phyloP scores from a whole-genome alignment of 164 flowering plant genomes.

The Cinnamomum micranthum region DNA sequence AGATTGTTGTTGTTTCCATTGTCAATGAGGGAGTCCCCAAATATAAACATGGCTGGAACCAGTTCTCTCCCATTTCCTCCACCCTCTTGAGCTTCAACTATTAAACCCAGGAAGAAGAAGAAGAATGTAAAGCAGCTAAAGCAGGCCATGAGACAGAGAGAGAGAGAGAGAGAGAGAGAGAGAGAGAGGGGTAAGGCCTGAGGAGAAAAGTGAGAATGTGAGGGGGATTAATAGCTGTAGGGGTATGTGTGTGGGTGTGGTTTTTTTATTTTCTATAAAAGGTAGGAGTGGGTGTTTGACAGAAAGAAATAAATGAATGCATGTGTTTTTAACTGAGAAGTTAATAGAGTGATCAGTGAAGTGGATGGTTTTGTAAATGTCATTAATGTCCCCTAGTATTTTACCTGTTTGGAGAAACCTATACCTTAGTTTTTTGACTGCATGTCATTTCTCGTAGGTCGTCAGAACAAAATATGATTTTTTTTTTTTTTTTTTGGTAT shows the following conservation, averaged over 20 bases:
- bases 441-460: too few species aligned
- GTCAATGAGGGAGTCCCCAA: conserved; percentile 84
- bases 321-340: background rate
- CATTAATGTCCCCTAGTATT: background rate
- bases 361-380: background rate
- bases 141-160: conserved; percentile 12
- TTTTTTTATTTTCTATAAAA: too few species aligned
- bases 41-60: conserved; percentile 71
- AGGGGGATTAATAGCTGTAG: background rate
- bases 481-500: too few species aligned
- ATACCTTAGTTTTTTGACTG: too few species aligned
- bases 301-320: background rate
- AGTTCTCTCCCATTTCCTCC: conserved; percentile 24
- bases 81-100: conserved; percentile 4
- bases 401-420: too few species aligned
- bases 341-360: background rate
- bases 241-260: too few species aligned
- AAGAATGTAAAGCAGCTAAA: background rate
- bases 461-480: too few species aligned
- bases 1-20: conserved; percentile 76
- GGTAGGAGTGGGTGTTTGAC: background rate
- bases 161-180: conserved; percentile 5
- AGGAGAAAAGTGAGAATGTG: background rate
- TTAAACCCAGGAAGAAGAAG: background rate
- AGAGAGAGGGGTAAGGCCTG: background rate